Evolutionary conservation across 192 early-diverging fungal genomes (phyloP), one percentile per base, ranked within the genome.

Genomic region (Gamsiella multidivaricata): DNA sequence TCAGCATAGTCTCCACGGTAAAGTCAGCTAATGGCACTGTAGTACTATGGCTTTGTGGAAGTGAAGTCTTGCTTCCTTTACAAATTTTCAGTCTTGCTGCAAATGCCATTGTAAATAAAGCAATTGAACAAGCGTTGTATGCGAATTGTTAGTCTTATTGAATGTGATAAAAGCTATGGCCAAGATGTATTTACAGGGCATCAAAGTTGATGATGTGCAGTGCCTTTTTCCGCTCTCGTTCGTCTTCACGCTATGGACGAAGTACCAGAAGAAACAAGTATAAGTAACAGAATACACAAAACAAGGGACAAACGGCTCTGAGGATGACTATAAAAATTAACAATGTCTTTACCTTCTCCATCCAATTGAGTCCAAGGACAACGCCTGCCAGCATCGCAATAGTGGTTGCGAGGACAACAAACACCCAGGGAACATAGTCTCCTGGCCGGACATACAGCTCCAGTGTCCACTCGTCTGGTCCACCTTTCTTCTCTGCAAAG

Each of bases 201-300:
- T 97, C 96, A 81, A 97, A 97, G 70, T 97, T 96, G 69, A 97
- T 93, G 36, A 91, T 87, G 68, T 94, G 92, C 45, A 94, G 73
- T 2, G 93, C 90, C 37, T 89, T 89, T 59, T 90, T 82, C 78
- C 91, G 85, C 73, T 97, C 94, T 23, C 83, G 69, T 69, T 88
- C 85, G 67, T 97, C 96, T 49, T 95, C 94, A 43, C 93, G 82
- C 84, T 90, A 61, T 14, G 78, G 50, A 78, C 70, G 33, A 52
- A 37, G 34, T 17, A 28, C 32, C 56, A 53, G 46, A 17, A 43
- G 3, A 31, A 52, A 50, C 52, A 50, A 65, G 47, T 20, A 39
- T 26, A 29, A 61, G 15, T 34, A 57, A 34, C 29, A 52, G n/a
- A n/a, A n/a, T n/a, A 43, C 43, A 15, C 58, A 25, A 64, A 51